These are phyloP conservation scores for Hypomontagnella monticulosa DNA, from an alignment of 495 filamentous ascomycete genomes.

Conservation along the genomic window DNA sequence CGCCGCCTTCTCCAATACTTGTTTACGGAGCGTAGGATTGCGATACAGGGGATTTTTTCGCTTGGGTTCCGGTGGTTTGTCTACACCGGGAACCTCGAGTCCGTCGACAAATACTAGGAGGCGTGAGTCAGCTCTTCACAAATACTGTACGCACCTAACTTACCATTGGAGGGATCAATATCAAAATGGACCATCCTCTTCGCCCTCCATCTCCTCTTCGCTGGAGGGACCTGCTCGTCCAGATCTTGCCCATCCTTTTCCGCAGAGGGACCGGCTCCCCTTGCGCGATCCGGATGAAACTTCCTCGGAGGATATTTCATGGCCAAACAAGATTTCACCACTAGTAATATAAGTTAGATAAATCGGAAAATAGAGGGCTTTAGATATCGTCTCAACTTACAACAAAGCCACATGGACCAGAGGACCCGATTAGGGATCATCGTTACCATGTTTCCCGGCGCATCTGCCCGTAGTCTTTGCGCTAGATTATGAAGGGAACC, in stretches of 20 bases:
- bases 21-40: no score
- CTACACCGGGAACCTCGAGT: background rate
- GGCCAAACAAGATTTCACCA: conserved; percentile 24
- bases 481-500: conserved; percentile 12
- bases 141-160: background rate
- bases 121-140: background rate
- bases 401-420: conserved; percentile 32
- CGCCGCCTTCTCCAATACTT: no score
- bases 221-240: conserved; percentile 9
- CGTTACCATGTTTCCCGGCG: background rate
- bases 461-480: background rate
- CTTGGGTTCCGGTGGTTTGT: no score
- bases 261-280: background rate
- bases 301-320: conserved; percentile 39
- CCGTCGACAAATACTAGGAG: conserved; percentile 23
- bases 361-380: background rate
- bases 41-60: no score
- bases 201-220: conserved; percentile 17
- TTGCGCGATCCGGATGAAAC: conserved; percentile 25
- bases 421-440: conserved; percentile 24
- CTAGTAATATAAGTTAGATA: conserved; percentile 5
- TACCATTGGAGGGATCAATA: conserved; percentile 35
- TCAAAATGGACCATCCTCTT: conserved; percentile 37
- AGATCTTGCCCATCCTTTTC: conserved; percentile 3
- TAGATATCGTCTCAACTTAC: conserved; percentile 13